Percentiles rank a stretch among this genome's conserved stretches.
phyloP scores from a whole-genome alignment of 352 stramenopile species.

The Pythium biforme region DNA sequence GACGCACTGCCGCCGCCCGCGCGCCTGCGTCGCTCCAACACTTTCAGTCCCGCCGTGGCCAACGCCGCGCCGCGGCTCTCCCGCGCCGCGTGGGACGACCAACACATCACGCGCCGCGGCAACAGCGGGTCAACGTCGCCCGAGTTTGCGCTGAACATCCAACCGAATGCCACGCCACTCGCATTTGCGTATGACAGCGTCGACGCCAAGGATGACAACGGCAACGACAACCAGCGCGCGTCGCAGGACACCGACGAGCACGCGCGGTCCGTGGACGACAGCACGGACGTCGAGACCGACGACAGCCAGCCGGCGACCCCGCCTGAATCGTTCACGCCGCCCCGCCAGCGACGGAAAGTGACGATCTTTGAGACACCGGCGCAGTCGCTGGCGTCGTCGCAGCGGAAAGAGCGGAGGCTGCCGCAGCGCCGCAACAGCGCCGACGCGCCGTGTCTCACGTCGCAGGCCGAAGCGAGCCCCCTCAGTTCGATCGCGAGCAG shows the following conservation, averaged over 20 bases:
- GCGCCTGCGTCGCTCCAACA: slow-evolving; percentile 21
- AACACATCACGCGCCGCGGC: background rate
- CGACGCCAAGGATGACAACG: background rate
- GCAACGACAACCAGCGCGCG: slow-evolving; percentile 4
- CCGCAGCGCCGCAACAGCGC: slow-evolving; percentile 24
- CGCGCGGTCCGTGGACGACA: slow-evolving; percentile 1
- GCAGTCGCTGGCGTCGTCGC: background rate
- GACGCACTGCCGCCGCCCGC: slow-evolving; percentile 1
- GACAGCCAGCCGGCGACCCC: slow-evolving; percentile 8
- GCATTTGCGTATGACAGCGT: slow-evolving; percentile 22
- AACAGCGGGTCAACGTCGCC: background rate
- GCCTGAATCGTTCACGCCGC: slow-evolving; percentile 18
- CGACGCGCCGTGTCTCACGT: slow-evolving; percentile 8
- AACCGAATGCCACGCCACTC: no score
- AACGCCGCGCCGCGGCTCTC: background rate
- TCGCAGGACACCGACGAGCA: slow-evolving; percentile 3
- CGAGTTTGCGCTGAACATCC: background rate
- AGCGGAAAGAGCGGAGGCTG: background rate
- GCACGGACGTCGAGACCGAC: slow-evolving; percentile 22
- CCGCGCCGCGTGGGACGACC: slow-evolving; percentile 3
- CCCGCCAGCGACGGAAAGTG: slow-evolving; percentile 4
- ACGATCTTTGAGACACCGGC: slow-evolving; percentile 5
- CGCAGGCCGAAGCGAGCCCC: background rate
- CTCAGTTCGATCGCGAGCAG: background rate
- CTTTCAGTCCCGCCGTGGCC: slow-evolving; percentile 9